A percentile compares a stretch with the other conserved stretches of the same genome.
Conservation (phyloP, 78 protist species). For the Tieghemostelium lacteum region DNA sequence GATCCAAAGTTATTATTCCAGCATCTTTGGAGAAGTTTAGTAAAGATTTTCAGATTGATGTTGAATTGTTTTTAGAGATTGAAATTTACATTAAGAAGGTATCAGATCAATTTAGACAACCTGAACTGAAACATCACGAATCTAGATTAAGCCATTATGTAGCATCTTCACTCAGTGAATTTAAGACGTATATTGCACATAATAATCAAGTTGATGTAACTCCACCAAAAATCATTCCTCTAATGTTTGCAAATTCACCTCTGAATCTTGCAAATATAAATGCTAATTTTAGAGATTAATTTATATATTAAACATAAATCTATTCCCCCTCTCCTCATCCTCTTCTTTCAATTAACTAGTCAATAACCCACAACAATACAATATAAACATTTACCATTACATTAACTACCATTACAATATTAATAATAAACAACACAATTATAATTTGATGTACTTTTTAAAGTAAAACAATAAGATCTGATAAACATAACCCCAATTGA, state of each 20-base stretch:
- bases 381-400: background rate
- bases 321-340: background rate
- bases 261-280: background rate
- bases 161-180: constrained; percentile 72
- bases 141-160: constrained; percentile 56
- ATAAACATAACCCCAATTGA: too few species aligned
- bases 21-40: constrained; percentile 29
- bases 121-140: constrained; percentile 59
- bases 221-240: constrained; percentile 74
- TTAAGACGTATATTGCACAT: constrained; percentile 63
- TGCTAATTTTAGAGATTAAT: background rate
- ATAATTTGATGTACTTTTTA: too few species aligned
- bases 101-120: constrained; percentile 52
- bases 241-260: constrained; percentile 45
- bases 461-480: too few species aligned
- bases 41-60: constrained; percentile 36
- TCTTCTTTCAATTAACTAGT: background rate
- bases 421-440: too few species aligned
- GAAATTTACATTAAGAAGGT: constrained; percentile 56
- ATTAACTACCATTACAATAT: background rate
- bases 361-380: background rate
- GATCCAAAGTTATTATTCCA: background rate
- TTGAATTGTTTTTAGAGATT: constrained; percentile 65
- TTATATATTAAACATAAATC: background rate
- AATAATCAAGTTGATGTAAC: constrained; percentile 44